These are phyloP conservation scores for Apocynum venetum DNA, from an alignment of 257 asterid genomes.

Conservation along the genomic window DNA sequence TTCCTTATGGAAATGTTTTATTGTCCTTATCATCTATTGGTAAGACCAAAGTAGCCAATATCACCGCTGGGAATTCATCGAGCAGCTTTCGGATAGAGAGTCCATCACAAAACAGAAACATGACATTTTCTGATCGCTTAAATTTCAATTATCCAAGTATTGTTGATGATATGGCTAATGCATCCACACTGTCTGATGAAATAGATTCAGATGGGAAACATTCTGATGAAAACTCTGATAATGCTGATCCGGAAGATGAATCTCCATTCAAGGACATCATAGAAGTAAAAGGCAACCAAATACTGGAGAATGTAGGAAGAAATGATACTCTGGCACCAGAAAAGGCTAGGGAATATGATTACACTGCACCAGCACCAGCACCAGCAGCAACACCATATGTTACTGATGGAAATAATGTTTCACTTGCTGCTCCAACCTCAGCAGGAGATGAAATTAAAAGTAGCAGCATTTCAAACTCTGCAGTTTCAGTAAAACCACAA, in stretches of 20 bases:
- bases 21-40: constrained; percentile 40
- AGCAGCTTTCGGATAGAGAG: not conserved
- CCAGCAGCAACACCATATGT: not conserved
- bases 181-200: constrained; percentile 24
- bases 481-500: constrained; percentile 22
- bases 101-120: constrained; percentile 15
- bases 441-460: constrained; percentile 13
- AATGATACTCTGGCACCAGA: constrained; percentile 29
- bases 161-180: constrained; percentile 16
- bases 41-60: constrained; percentile 24
- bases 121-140: constrained; percentile 23
- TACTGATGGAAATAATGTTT: constrained; percentile 23
- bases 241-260: constrained; percentile 63
- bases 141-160: constrained; percentile 23
- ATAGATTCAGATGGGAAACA: constrained; percentile 20
- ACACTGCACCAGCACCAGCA: constrained; percentile 6
- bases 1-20: constrained; percentile 44
- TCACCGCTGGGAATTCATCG: constrained; percentile 26
- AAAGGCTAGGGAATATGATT: constrained; percentile 16
- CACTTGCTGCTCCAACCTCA: constrained; percentile 18
- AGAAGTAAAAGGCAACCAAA: constrained; percentile 28
- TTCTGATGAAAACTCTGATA: constrained; percentile 26
- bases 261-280: constrained; percentile 34
- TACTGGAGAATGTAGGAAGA: constrained; percentile 20
- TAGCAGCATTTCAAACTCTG: constrained; percentile 14